Conservation (phyloP, 768 basidiomycete genomes). For the Strobilomyces echinocephalus region DNA sequence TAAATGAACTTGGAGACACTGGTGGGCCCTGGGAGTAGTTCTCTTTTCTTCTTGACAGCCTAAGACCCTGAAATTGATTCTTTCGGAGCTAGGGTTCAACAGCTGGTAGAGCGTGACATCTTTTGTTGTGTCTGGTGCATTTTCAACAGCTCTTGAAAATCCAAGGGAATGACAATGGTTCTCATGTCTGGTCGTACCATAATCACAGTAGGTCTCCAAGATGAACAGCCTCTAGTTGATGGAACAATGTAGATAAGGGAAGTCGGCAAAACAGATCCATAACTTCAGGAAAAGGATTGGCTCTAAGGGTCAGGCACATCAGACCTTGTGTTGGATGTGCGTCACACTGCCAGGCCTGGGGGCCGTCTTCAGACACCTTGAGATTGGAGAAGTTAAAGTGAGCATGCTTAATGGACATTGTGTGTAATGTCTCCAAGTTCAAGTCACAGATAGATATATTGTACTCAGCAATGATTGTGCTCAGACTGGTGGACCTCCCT, state of each 20-base stretch:
- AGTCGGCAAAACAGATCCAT: constrained; percentile 79
- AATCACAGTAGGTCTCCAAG: constrained; percentile 76
- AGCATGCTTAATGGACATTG: too few species aligned
- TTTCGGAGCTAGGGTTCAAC: constrained; percentile 68
- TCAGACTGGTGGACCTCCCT: too few species aligned
- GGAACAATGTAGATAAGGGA: constrained; percentile 79
- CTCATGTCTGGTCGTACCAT: constrained; percentile 71
- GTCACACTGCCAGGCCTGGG: too few species aligned
- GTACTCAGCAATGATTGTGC: too few species aligned
- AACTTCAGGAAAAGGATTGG: constrained; percentile 78
- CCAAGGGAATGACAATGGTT: constrained; percentile 66
- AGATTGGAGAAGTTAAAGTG: too few species aligned
- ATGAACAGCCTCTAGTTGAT: constrained; percentile 79
- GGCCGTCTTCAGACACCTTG: too few species aligned
- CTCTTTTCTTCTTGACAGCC: not conserved
- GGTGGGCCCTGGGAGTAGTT: constrained; percentile 48
- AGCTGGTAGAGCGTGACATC: constrained; percentile 13
- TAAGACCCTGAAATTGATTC: constrained; percentile 62
- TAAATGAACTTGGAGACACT: constrained; percentile 60
- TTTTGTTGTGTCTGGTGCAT: constrained; percentile 70
- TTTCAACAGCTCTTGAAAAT: not conserved
- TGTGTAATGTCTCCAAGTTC: too few species aligned
- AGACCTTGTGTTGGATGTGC: not conserved
- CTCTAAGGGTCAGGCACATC: constrained; percentile 65
- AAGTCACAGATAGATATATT: too few species aligned